Conservation (phyloP, 768 basidiomycete species). For the Kwoniella shandongensis region DNA sequence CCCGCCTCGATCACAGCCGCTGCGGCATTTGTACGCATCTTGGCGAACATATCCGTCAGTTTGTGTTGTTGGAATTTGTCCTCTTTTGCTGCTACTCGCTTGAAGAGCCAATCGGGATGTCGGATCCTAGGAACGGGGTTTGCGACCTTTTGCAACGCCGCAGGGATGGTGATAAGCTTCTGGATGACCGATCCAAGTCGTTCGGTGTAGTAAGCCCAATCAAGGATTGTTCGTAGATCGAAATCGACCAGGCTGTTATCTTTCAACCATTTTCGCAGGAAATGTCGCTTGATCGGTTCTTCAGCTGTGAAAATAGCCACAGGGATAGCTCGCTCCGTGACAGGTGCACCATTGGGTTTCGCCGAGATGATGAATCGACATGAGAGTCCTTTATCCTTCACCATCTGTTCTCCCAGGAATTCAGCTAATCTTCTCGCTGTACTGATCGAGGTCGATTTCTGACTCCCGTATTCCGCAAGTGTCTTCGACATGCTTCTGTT, state of each 20-base stretch:
- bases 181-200: constrained; percentile 96
- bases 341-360: constrained; percentile 85
- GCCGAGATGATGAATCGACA: constrained; percentile 99
- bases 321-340: constrained; percentile 94
- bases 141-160: constrained; percentile 93
- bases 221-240: constrained; percentile 88
- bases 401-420: constrained; percentile 97
- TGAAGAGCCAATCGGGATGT: constrained; percentile 96
- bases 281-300: constrained; percentile 80
- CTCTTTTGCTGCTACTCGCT: constrained; percentile 79
- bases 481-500: constrained; percentile 98
- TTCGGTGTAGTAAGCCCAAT: constrained; percentile 99
- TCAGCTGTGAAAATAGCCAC: constrained; percentile 98
- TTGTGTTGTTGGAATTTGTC: constrained; percentile 99
- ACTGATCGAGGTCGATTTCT: constrained; percentile 97
- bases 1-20: constrained; percentile 40
- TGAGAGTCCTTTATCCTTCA: constrained; percentile 97
- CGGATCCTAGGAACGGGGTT: constrained; percentile 94
- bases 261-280: constrained; percentile 94
- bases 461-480: constrained; percentile 88
- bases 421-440: constrained; percentile 93
- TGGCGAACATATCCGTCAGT: constrained; percentile 85
- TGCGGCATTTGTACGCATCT: constrained; percentile 43
- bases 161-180: constrained; percentile 97
- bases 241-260: constrained; percentile 83